Evolutionary conservation across 495 filamentous ascomycete species (phyloP), one percentile per base, ranked within the genome.

Genomic region (Achaetomiella virescens): DNA sequence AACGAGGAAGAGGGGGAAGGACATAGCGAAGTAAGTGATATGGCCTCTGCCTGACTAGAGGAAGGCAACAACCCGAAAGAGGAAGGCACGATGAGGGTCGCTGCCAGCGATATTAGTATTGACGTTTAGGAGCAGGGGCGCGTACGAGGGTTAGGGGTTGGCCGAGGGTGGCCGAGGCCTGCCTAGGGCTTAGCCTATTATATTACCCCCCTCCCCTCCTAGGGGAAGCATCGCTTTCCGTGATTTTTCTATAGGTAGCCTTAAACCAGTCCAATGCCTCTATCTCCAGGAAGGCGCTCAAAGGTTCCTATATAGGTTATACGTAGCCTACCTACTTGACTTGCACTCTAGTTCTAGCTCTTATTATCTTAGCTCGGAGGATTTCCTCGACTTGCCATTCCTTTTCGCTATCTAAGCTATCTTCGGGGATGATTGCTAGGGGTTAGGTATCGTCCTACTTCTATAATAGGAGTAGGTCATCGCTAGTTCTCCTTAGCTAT

Each of bases 351-450:
- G n/a, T 4, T 2, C 20, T 40, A n/a, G 11, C 35, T 40, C 46
- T 38, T 17, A 14, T 50, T 21, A 25, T 50, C 21, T 29, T 50
- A 14, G 10, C 3, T 0, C 36, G 18, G 11, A 50, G 48, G 48
- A 50, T 50, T 20, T 50, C 48, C 12, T 50, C 35, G 12, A 50
- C 31, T 8, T 24, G 21, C 33, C 35, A 50, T 11, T 50, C 48
- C 22, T 48, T 29, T 10, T 36, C 44, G 10, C 44, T 15, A 14
- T 45, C 42, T 7, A 11, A 14, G 20, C 5, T 18, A 15, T 47
- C 22, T 21, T 18, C 44, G 10, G 14, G 17, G 1, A 36, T 18
- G 35, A 45, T 45, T 1, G 43, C 22, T 2, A 29, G 46, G 18
- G 46, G 46, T 15, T 48, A 17, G 3, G 25, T 36, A 7, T 48